Evolutionary conservation across 2,329 filamentous ascomycete species (phyloP).

Genomic region (Microdochium nivale): DNA sequence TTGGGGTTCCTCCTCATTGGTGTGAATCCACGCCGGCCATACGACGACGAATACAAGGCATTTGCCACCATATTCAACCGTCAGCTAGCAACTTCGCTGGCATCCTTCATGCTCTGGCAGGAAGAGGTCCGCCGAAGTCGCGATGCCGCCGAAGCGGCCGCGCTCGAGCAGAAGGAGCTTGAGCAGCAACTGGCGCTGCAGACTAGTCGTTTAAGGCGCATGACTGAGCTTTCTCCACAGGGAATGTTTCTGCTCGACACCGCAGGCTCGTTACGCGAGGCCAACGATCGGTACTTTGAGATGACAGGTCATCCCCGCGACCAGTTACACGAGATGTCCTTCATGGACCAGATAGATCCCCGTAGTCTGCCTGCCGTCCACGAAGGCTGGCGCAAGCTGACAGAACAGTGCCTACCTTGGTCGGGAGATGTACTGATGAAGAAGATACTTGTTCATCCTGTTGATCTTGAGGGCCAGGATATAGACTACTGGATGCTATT

Average conservation of each 20-base stretch:
- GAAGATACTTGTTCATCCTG: slow-evolving; percentile 17
- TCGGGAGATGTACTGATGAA: slow-evolving; percentile 33
- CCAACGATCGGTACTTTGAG: slow-evolving; percentile 37
- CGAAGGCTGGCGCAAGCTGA: slow-evolving; percentile 27
- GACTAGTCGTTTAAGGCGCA: slow-evolving; percentile 24
- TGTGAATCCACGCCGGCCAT: slow-evolving; percentile 52
- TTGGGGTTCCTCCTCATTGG: slow-evolving; percentile 54
- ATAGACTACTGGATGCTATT: slow-evolving; percentile 37
- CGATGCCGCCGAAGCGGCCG: slow-evolving; percentile 24
- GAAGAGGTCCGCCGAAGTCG: slow-evolving; percentile 48
- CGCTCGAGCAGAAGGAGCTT: slow-evolving; percentile 22
- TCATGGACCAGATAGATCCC: slow-evolving; percentile 28
- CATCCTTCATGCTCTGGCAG: slow-evolving; percentile 56
- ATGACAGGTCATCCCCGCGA: slow-evolving; percentile 33
- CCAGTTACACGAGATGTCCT: slow-evolving; percentile 28
- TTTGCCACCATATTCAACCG: slow-evolving; percentile 39
- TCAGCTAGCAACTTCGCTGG: slow-evolving; percentile 51
- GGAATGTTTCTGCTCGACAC: slow-evolving; percentile 29
- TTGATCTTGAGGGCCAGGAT: slow-evolving; percentile 23
- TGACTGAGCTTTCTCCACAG: slow-evolving; percentile 26
- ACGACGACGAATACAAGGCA: slow-evolving; percentile 53
- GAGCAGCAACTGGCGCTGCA: slow-evolving; percentile 25
- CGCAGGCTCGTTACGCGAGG: slow-evolving; percentile 31
- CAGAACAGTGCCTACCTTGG: slow-evolving; percentile 23
- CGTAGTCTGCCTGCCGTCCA: slow-evolving; percentile 20